Conservation (phyloP, 2,329 filamentous ascomycete genomes). For the Penicillium sp. region DNA sequence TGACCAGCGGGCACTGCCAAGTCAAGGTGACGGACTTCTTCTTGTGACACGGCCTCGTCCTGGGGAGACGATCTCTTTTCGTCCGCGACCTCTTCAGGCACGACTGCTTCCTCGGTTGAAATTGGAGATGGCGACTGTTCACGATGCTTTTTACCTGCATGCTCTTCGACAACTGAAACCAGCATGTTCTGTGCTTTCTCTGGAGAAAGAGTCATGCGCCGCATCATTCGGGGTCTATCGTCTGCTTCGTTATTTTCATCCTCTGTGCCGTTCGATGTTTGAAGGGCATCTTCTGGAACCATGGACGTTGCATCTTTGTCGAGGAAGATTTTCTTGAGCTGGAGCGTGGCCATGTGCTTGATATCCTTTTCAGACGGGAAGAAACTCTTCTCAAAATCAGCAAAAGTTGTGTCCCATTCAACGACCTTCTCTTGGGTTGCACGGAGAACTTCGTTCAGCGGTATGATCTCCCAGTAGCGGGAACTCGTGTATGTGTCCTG, state of each 20-base stretch:
- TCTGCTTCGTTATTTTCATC: slow-evolving; percentile 29
- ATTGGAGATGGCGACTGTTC: slow-evolving; percentile 19
- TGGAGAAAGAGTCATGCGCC: slow-evolving; percentile 53
- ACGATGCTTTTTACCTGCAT: slow-evolving; percentile 47
- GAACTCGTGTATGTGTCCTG: slow-evolving; percentile 91
- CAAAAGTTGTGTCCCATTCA: slow-evolving; percentile 89
- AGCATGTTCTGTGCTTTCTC: slow-evolving; percentile 67
- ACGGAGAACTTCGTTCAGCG: slow-evolving; percentile 83
- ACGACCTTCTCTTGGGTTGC: slow-evolving; percentile 91
- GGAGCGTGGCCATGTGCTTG: slow-evolving; percentile 83
- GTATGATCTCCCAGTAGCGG: slow-evolving; percentile 95
- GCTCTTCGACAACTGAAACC: slow-evolving; percentile 66
- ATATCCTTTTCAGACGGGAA: slow-evolving; percentile 96
- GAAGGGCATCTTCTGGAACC: slow-evolving; percentile 66
- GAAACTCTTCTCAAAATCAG: slow-evolving; percentile 88
- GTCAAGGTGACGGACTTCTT: slow-evolving; percentile 64
- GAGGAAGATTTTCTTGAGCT: slow-evolving; percentile 91
- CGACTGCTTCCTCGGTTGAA: slow-evolving; percentile 23
- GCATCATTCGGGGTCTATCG: slow-evolving; percentile 36
- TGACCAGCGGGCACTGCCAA: slow-evolving; percentile 50
- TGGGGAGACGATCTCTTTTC: slow-evolving; percentile 22
- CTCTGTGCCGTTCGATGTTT: slow-evolving; percentile 42
- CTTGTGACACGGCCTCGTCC: slow-evolving; percentile 40
- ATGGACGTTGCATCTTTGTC: slow-evolving; percentile 79
- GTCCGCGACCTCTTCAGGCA: slow-evolving; percentile 21